These are phyloP conservation scores for Exobasidium rhododendri DNA, from an alignment of 1,284 basidiomycete species.

Conservation along the genomic window DNA sequence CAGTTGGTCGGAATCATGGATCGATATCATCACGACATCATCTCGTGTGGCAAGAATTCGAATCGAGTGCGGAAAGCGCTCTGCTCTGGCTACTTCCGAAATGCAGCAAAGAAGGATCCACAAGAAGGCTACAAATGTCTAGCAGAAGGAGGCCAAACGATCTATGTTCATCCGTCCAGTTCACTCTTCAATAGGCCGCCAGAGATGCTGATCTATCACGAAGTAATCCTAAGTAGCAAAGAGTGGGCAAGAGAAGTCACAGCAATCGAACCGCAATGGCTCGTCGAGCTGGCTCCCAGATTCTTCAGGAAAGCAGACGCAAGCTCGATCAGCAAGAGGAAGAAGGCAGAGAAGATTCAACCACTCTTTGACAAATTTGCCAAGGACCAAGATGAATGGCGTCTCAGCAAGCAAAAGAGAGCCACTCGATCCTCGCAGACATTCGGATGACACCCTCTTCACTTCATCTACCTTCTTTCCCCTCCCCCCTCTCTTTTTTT, in stretches of 20 bases:
- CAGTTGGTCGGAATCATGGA: constrained; percentile 99
- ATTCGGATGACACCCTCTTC: constrained; percentile 25
- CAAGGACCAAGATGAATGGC: constrained; percentile 23
- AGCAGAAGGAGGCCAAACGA: constrained; percentile 81
- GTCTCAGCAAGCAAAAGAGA: constrained; percentile 24
- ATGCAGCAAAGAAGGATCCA: constrained; percentile 67
- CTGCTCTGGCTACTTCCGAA: constrained; percentile 69
- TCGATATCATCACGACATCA: constrained; percentile 93
- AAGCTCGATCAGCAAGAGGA: constrained; percentile 93
- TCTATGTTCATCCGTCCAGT: constrained; percentile 96
- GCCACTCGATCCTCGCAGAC: constrained; percentile 21
- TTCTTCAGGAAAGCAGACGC: constrained; percentile 97
- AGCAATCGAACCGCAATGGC: constrained; percentile 96
- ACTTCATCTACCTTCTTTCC: background rate
- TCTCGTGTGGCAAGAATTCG: constrained; percentile 86
- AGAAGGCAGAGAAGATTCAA: constrained; percentile 95
- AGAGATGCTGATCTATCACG: constrained; percentile 72
- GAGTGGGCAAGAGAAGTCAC: constrained; percentile 67
- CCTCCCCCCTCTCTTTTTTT: background rate
- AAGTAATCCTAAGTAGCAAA: constrained; percentile 67
- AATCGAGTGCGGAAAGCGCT: constrained; percentile 92
- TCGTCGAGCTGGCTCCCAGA: constrained; percentile 89
- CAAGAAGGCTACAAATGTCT: constrained; percentile 80
- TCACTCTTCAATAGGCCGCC: constrained; percentile 90
- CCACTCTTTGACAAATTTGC: constrained; percentile 63